Conservation (phyloP, 2,329 filamentous ascomycete species). For the Coleophoma crateriformis region DNA sequence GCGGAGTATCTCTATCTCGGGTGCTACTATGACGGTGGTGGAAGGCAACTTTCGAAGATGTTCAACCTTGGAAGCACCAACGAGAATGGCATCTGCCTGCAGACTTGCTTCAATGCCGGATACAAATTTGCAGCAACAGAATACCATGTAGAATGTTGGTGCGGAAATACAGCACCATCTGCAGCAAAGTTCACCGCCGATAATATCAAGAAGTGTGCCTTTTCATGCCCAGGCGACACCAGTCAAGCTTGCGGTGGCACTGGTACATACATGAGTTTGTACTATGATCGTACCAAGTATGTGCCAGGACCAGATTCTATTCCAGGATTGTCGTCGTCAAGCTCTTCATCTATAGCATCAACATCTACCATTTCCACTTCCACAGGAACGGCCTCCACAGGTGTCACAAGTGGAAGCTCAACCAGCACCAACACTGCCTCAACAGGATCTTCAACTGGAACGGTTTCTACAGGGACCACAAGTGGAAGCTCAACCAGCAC, state of each 20-base stretch:
- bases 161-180: constrained; percentile 20
- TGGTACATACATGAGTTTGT: constrained; percentile 26
- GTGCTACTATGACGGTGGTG: constrained; percentile 32
- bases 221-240: constrained; percentile 23
- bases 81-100: constrained; percentile 29
- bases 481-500: background rate
- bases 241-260: constrained; percentile 27
- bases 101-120: constrained; percentile 21
- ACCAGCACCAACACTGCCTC: background rate
- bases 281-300: constrained; percentile 25
- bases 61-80: constrained; percentile 23
- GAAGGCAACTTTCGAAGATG: constrained; percentile 26
- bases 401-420: background rate
- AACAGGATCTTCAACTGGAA: background rate
- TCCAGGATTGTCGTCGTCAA: constrained; percentile 7
- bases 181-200: constrained; percentile 2
- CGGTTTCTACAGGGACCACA: background rate
- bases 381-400: background rate
- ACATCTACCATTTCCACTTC: background rate
- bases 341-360: constrained; percentile 1
- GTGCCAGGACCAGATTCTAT: constrained; percentile 14
- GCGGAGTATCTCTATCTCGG: constrained; percentile 30
- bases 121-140: constrained; percentile 29
- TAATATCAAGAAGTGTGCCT: constrained; percentile 19
- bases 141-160: constrained; percentile 27